Evolutionary conservation across 2,329 filamentous ascomycete species (phyloP).

Genomic region (Talaromyces sp.): DNA sequence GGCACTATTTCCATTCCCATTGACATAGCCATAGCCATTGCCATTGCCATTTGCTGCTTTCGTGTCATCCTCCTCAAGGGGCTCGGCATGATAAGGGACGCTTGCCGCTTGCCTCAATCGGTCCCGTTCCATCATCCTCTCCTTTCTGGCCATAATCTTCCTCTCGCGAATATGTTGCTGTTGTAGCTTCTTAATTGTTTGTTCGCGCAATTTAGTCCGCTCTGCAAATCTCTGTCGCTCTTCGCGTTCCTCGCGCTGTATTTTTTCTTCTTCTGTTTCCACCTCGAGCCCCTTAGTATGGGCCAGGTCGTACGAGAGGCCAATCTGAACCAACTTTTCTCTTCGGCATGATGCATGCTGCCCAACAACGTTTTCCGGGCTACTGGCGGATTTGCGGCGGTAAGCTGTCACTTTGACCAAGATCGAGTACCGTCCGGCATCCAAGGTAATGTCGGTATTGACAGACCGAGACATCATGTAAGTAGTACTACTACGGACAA

Average conservation of each 20-base stretch:
- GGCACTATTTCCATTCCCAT: neutral
- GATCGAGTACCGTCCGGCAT: constrained; percentile 69
- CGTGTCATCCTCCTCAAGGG: neutral
- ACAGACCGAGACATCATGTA: constrained; percentile 67
- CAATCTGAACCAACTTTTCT: constrained; percentile 61
- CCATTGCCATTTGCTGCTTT: neutral
- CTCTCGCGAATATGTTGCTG: constrained; percentile 37
- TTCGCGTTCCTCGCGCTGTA: constrained; percentile 31
- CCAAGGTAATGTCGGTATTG: constrained; percentile 69
- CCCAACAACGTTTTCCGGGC: constrained; percentile 64
- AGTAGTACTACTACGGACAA: constrained; percentile 51
- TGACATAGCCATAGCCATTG: neutral
- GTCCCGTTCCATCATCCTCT: constrained; percentile 25
- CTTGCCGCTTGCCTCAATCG: neutral
- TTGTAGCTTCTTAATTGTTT: constrained; percentile 33
- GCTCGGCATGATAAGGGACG: neutral
- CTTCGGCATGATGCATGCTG: constrained; percentile 57
- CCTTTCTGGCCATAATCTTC: constrained; percentile 27
- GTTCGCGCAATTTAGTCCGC: constrained; percentile 31
- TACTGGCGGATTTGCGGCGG: constrained; percentile 45
- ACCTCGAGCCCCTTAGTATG: constrained; percentile 36
- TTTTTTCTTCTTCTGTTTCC: constrained; percentile 32
- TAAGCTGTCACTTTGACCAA: constrained; percentile 68
- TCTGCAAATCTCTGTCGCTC: constrained; percentile 27
- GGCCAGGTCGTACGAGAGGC: constrained; percentile 42